Evolutionary conservation across 352 stramenopile genomes (phyloP), one percentile per base, ranked within the genome.

Genomic region (Phytophthora citrophthora): DNA sequence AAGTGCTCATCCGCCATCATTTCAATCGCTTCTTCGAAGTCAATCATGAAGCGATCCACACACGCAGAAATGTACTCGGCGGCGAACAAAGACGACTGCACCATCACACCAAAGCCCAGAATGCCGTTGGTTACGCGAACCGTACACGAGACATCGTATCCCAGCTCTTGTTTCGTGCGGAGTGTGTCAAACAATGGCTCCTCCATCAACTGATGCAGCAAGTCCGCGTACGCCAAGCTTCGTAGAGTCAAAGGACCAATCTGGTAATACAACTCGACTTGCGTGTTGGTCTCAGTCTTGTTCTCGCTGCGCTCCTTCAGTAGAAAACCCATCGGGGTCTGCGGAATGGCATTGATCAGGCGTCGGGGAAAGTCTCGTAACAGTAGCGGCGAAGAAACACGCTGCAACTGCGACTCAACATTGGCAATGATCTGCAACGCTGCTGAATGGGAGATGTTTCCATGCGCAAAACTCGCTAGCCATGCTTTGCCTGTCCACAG

Each of bases 161-260:
- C 89, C 3, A 97, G 74, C 55, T 96, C 89, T 55, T 96, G 76
- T 64, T 96, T 96, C 1, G 90, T 97, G 24, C 90, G 83, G 20
- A 97, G 64, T 1, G 83, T 88, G 41, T 96, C 88, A 62, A 96
- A 97, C 13, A 96, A 66, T 23, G 90, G 90, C 52, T 97, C 90
- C 41, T 94, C 88, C 88, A 97, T 97, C 48, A 96, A 68, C 45
- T 95, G 80, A 49, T 96, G 84, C 9, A 97, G 63, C 61, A 97
- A 68, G 47, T 96, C 88, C 0, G 81, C 84, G 43, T 91, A 86
- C n/a, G 86, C 87, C 27, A 93, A 68, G 24, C 69, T 64, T 5
- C 73, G 72, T 27, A 95, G 29, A 44, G 68, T 82, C 54, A 93
- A 70, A 44, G 84, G 79, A 9, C 87, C 87, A 45, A 96, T 86